phyloP scores from a whole-genome alignment of 306 rosid species.

The Cucurbita ficifolia region DNA sequence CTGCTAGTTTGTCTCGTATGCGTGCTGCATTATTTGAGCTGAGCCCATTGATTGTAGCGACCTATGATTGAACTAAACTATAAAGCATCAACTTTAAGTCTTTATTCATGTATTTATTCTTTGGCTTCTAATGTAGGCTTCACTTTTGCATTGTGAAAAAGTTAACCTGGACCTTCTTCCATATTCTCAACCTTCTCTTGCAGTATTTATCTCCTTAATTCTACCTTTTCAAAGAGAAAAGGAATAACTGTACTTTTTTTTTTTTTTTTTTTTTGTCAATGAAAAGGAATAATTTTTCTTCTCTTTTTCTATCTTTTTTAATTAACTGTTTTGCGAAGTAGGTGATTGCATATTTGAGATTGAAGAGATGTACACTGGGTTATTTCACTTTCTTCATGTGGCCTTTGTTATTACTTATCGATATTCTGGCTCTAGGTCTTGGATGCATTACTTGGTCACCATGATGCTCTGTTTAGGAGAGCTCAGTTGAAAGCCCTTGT shows the following conservation, averaged over 20 bases:
- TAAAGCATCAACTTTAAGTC: neutral
- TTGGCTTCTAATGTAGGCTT: neutral
- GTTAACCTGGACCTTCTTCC: neutral
- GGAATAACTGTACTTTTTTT: neutral
- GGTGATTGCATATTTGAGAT: neutral
- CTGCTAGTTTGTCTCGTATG: neutral
- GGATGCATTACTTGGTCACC: constrained; percentile 66
- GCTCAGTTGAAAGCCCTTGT: constrained; percentile 39
- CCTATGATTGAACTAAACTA: neutral
- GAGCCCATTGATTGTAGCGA: neutral
- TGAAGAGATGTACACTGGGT: neutral
- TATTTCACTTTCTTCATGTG: neutral
- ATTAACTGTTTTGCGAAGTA: neutral
- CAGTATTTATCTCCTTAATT: neutral
- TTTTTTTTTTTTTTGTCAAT: neutral
- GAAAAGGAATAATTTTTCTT: neutral
- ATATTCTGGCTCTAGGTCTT: constrained; percentile 40
- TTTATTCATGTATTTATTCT: neutral
- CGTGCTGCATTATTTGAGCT: neutral
- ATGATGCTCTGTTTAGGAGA: constrained; percentile 33
- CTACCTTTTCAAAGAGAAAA: neutral
- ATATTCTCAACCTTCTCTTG: neutral
- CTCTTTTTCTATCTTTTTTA: neutral
- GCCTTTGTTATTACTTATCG: neutral
- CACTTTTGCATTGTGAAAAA: neutral